These are phyloP conservation scores for Aspergillus eucalypticola DNA, from an alignment of 2,329 filamentous ascomycete genomes.

Conservation along the genomic window DNA sequence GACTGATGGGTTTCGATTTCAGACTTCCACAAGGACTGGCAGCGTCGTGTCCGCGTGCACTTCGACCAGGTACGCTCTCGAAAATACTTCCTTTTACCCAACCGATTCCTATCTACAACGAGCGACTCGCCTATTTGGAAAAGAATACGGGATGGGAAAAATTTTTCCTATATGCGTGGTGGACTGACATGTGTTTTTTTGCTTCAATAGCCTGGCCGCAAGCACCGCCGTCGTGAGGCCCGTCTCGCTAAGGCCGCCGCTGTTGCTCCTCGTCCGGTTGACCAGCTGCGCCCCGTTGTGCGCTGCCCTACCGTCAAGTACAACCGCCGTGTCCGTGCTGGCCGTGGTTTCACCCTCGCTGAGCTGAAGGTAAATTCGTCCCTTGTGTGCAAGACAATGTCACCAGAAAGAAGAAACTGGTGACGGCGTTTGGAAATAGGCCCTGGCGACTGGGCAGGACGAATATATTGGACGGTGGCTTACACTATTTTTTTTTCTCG, in stretches of 20 bases:
- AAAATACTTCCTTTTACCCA: constrained; percentile 6
- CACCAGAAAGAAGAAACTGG: not conserved
- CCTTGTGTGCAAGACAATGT: constrained; percentile 1
- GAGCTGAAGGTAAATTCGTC: constrained; percentile 84
- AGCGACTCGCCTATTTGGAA: constrained; percentile 14
- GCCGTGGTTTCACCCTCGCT: constrained; percentile 94
- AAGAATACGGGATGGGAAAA: constrained; percentile 13
- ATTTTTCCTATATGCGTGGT: constrained; percentile 21
- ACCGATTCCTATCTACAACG: constrained; percentile 17
- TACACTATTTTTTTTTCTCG: constrained; percentile 24
- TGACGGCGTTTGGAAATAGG: not conserved
- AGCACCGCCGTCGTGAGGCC: constrained; percentile 86
- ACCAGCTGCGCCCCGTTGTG: constrained; percentile 94
- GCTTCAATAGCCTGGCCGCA: constrained; percentile 81
- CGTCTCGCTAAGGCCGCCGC: constrained; percentile 93
- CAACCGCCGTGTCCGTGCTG: constrained; percentile 95
- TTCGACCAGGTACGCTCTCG: constrained; percentile 91
- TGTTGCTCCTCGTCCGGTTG: constrained; percentile 92
- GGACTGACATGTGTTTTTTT: constrained; percentile 39
- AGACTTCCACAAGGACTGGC: constrained; percentile 99
- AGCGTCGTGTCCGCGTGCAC: constrained; percentile 97
- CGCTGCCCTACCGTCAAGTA: constrained; percentile 98
- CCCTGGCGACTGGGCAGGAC: not conserved
- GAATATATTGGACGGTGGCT: constrained; percentile 10
- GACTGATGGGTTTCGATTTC: constrained; percentile 33